phyloP scores from a whole-genome alignment of 768 basidiomycete genomes.

The Lentinula sp. region DNA sequence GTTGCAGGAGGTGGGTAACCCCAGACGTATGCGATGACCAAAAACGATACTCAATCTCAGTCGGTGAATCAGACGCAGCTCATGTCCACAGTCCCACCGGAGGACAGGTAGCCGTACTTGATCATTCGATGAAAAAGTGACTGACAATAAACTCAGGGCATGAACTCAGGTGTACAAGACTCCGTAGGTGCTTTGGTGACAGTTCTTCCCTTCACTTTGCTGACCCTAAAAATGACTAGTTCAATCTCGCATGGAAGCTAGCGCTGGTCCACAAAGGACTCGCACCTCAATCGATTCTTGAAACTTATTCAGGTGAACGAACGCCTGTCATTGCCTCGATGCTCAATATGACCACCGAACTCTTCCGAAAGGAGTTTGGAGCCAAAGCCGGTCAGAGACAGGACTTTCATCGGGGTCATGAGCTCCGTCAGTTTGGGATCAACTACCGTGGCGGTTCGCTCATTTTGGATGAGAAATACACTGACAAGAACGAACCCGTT shows the following conservation, averaged over 20 bases:
- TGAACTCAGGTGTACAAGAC: slow-evolving; percentile 33
- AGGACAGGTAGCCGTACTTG: slow-evolving; percentile 24
- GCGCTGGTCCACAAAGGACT: slow-evolving; percentile 32
- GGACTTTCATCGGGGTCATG: slow-evolving; percentile 5
- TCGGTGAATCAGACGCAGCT: slow-evolving; percentile 33
- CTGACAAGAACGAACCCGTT: slow-evolving; percentile 6
- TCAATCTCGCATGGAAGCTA: slow-evolving; percentile 41
- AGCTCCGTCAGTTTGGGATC: slow-evolving; percentile 31
- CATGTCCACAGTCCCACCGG: slow-evolving; percentile 41
- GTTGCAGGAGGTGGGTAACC: slow-evolving; percentile 36
- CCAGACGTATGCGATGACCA: neutral
- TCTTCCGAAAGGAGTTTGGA: slow-evolving; percentile 19
- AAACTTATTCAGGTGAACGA: slow-evolving; percentile 37
- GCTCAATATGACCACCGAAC: slow-evolving; percentile 30
- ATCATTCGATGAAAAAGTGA: neutral
- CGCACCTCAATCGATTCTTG: slow-evolving; percentile 27
- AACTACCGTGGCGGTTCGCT: slow-evolving; percentile 40
- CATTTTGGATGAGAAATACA: slow-evolving; percentile 24
- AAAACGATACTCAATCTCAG: neutral
- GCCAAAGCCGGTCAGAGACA: neutral
- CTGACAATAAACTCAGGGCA: slow-evolving; percentile 19
- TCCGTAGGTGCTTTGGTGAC: slow-evolving; percentile 18
- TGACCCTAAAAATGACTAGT: slow-evolving; percentile 13
- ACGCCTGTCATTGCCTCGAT: slow-evolving; percentile 39
- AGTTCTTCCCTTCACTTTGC: neutral